phyloP scores from a whole-genome alignment of 2,329 filamentous ascomycete species.

The Clonostachys rhizophaga region DNA sequence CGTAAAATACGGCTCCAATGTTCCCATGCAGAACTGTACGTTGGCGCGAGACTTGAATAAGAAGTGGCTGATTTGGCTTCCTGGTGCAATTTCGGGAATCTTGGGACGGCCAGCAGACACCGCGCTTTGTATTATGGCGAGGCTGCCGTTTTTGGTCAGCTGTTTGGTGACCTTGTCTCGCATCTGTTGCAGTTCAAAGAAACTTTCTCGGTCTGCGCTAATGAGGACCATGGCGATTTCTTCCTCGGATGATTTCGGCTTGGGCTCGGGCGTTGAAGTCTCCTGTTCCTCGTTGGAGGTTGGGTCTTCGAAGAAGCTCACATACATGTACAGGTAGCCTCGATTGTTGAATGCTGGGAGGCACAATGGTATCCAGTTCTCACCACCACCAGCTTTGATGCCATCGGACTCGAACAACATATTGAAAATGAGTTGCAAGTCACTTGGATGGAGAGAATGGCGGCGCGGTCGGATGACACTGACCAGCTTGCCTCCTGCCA shows the following conservation, averaged over 20 bases:
- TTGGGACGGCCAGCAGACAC: constrained; percentile 66
- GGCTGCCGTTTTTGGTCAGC: constrained; percentile 69
- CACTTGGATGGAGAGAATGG: constrained; percentile 91
- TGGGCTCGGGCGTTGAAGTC: constrained; percentile 8
- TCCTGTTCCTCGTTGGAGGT: constrained; percentile 34
- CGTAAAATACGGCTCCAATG: constrained; percentile 65
- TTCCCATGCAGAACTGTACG: constrained; percentile 93
- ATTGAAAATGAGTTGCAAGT: constrained; percentile 95
- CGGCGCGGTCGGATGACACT: constrained; percentile 92
- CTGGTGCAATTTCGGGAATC: constrained; percentile 72
- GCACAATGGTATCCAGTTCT: constrained; percentile 96
- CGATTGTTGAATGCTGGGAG: constrained; percentile 95
- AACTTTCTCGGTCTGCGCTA: constrained; percentile 87
- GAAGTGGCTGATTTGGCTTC: constrained; percentile 81
- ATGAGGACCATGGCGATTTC: constrained; percentile 92
- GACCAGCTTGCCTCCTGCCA: constrained; percentile 87
- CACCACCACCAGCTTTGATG: constrained; percentile 83
- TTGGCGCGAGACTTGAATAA: constrained; percentile 93
- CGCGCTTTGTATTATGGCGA: constrained; percentile 70
- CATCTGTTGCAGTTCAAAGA: constrained; percentile 81
- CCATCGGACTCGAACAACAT: constrained; percentile 97
- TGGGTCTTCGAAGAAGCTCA: constrained; percentile 77
- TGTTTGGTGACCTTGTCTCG: constrained; percentile 60
- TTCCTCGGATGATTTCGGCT: constrained; percentile 57
- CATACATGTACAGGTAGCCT: constrained; percentile 98